Conservation (phyloP, 2,329 filamentous ascomycete species). For the Aspergillus quadrilineatus region DNA sequence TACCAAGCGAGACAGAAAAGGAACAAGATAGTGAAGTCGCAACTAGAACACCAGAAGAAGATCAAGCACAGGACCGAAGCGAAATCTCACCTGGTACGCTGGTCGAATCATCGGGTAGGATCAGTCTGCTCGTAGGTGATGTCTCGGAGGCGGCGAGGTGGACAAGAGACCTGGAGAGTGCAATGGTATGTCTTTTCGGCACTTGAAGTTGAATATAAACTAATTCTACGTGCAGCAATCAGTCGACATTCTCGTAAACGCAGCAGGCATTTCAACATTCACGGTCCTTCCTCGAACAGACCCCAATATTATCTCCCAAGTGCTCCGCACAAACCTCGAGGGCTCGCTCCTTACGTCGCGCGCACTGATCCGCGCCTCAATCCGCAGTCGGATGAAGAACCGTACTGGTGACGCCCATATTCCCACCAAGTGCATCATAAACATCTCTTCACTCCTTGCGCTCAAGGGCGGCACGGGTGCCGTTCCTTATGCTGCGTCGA, state of each 20-base stretch:
- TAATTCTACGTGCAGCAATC: slow-evolving; percentile 25
- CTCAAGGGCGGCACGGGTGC: slow-evolving; percentile 67
- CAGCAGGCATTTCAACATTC: slow-evolving; percentile 70
- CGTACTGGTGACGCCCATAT: slow-evolving; percentile 38
- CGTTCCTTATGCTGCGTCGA: slow-evolving; percentile 73
- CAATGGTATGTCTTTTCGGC: slow-evolving; percentile 36
- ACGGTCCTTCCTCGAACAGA: slow-evolving; percentile 60
- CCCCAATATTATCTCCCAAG: slow-evolving; percentile 52
- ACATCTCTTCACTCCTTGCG: slow-evolving; percentile 75
- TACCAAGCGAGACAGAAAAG: background rate
- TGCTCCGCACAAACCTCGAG: slow-evolving; percentile 69
- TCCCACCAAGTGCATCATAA: slow-evolving; percentile 73
- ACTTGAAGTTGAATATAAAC: background rate
- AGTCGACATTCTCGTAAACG: slow-evolving; percentile 70
- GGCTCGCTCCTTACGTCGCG: slow-evolving; percentile 43
- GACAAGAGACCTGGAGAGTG: slow-evolving; percentile 38
- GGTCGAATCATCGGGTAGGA: slow-evolving; percentile 18
- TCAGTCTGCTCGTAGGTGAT: slow-evolving; percentile 39
- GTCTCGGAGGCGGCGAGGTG: slow-evolving; percentile 36
- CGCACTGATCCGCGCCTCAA: slow-evolving; percentile 37
- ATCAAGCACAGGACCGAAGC: slow-evolving; percentile 4
- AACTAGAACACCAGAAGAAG: slow-evolving; percentile 21
- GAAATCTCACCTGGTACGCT: slow-evolving; percentile 7
- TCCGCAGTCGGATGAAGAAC: slow-evolving; percentile 31
- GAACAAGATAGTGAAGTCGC: slow-evolving; percentile 16